Base-by-base conservation (phyloP, 805 yeast genomes). In the Saturnispora hagleri region DNA sequence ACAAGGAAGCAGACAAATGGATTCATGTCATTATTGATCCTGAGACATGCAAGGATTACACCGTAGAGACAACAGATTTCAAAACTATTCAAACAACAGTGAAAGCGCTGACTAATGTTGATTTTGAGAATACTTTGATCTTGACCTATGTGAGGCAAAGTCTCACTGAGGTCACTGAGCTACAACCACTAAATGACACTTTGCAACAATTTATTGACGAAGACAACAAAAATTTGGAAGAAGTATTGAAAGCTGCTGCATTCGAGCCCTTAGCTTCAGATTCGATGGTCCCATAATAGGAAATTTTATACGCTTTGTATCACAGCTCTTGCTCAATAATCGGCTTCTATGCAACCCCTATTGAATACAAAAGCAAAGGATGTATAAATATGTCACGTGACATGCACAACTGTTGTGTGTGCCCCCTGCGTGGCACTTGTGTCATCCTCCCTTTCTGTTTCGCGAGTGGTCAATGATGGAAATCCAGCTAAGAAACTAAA, bases 71-170 rank as follows among this genome's bases (percentile, higher is more conserved):
- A 3, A 28, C 59, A 5, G 55, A 56, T 0, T 71, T 70, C 50
- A 62, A 58, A 3, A 58, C 56, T 0, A 53, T 73, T 2, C 55
- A 59, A 27, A 57, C 58, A 12, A 58, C 45, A 45, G 58, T 60
- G 13, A 52, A 51, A 22, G 52, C 36, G 6, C 53, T 53, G 51
- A 60, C 73, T 1, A 53, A 54, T 1, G 43, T 48, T 7, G 58
- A 58, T 12, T 63, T 66, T 52, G 66, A 63, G 22, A 59, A 62
- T 3, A 60, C 73, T 0, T 57, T 72, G 54, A 63, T 67, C 2
- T 53, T 73, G 42, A 50, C 68, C 0, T 72, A 70, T 55, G 73
- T 64, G 4, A 66, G 53, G 43, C 53, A 65, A 33, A 57, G 68
- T 4, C 60, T 55, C 1, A 62, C 68, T 33, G 43, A 47, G 2